Base-by-base conservation (phyloP, 257 asterid genomes). In the Salvia splendens region DNA sequence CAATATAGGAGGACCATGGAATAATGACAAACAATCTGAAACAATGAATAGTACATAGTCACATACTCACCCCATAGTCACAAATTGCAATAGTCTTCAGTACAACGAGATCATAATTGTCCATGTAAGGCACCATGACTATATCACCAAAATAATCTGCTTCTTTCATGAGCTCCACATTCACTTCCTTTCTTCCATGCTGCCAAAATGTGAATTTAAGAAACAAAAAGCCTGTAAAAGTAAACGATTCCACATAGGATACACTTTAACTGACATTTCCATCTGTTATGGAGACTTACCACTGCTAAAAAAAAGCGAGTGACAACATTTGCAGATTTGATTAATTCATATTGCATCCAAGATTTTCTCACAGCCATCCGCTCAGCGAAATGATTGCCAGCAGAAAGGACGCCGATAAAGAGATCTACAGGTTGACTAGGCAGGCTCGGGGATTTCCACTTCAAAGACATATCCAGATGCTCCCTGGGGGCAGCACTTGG, bases 381-480 rank as follows among this genome's bases (percentile, higher is more conserved):
- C 85, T 92, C 98, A 10, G 96, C 94, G 81, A 92, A 92, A 81
- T 92, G 98, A 73, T 87, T 92, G 50, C 96, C 96, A 40, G 97
- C 97, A 35, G 98, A 92, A 56, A 92, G 96, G 78, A 92, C 77
- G 73, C 98, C 97, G 28, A 89, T 82, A 64, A 92, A 87, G 75
- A 93, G 88, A 61, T 89, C 97, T 63, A 86, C 86, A 8, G 95
- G 90, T 76, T 76, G 82, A 70, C 69, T 69, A 5, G 87, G 88
- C 70, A 79, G 84, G 15, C 75, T 77, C 1, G 96, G 94, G 9
- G 96, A 91, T 81, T 81, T 87, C 98, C 97, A 92, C 76, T 81
- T 72, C 6, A 75, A 33, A 10, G 83, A 83, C 80, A 87, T 74
- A 66, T 92, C 97, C 49, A 93, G 85, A 66, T 83, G 89, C 87